Evolutionary conservation across 306 rosid genomes (phyloP).

Genomic region (Begonia loranthoides): DNA sequence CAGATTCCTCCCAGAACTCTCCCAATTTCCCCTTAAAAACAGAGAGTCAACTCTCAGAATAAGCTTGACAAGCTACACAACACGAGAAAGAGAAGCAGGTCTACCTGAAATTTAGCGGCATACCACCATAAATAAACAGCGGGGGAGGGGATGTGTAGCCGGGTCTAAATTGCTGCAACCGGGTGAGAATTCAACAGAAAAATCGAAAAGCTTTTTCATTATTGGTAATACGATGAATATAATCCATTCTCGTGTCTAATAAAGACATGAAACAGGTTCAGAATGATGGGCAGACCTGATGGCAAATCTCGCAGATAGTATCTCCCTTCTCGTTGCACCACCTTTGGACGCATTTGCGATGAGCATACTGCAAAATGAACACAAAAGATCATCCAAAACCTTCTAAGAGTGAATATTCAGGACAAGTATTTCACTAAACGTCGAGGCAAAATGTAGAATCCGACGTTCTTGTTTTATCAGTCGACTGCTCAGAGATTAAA

Average conservation of each 20-base stretch:
- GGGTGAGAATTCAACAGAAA: conserved; percentile 3
- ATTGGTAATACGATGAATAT: not conserved
- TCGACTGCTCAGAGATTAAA: no score
- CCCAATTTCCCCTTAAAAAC: conserved; percentile 49
- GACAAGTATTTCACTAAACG: not conserved
- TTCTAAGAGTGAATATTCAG: not conserved
- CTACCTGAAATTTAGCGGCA: conserved; percentile 49
- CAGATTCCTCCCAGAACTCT: conserved; percentile 42
- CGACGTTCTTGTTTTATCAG: no score
- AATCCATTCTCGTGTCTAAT: not conserved
- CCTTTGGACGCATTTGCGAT: conserved; percentile 71
- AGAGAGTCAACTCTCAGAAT: not conserved
- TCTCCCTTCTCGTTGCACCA: conserved; percentile 94
- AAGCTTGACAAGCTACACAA: not conserved
- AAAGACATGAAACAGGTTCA: not conserved
- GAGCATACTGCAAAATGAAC: conserved; percentile 55
- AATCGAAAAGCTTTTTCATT: not conserved
- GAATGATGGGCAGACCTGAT: conserved; percentile 29
- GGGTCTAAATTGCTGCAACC: conserved; percentile 45
- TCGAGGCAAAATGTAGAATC: no score
- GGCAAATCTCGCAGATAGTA: conserved; percentile 80
- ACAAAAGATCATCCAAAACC: conserved; percentile 7
- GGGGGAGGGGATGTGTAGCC: conserved; percentile 51
- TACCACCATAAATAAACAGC: conserved; percentile 35
- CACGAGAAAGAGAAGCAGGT: no score